Evolutionary conservation across 148 eudicot genomes (phyloP), one percentile per base, ranked within the genome.

Genomic region (Mesembryanthemum crystallinum): DNA sequence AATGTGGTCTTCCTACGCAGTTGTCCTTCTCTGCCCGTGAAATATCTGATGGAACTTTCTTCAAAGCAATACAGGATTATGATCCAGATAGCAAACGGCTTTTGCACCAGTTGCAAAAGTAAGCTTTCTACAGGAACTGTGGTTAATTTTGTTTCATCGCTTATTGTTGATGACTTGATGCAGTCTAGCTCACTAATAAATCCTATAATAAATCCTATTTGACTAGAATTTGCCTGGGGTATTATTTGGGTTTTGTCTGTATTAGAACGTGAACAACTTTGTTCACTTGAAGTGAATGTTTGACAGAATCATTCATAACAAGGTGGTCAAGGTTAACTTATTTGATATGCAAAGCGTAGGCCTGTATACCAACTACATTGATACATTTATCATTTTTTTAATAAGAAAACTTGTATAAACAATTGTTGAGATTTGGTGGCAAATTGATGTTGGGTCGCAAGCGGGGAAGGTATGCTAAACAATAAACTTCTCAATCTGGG

Each of bases 1-100:
- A 92, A 83, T 92, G 97, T 60, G 89, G 87, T 76, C 73, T 90
- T 45, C 94, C 98, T 68, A 92, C 92, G 29, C 98, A 88, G 77
- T 80, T 95, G 60, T 92, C 98, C 67, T 95, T 94, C 75, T 84
- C 92, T 71, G 97, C 97, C 77, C 96, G 88, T 76, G 94, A 95
- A 84, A 75, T 92, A 54, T 77, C 98, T 54, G 96, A 92, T 76
- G 98, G 98, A 67, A 90, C 97, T 60, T 92, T 95, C 74, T 95
- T 90, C 80, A 92, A 77, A 87, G 87, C 97, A 71, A 90, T 95
- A 59, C 85, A 86, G 73, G 96, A 92, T 80, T 89, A 88, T 89
- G 98, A 95, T 80, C 94, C 98, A 73, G 96, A 95, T 69, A 89
- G 90, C 80, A 82, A 90, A 83, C 90, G 91, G 73, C 76, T 89